Evolutionary conservation across 352 stramenopile genomes (phyloP), one percentile per base, ranked within the genome.

Genomic region (Pythium dissimile): DNA sequence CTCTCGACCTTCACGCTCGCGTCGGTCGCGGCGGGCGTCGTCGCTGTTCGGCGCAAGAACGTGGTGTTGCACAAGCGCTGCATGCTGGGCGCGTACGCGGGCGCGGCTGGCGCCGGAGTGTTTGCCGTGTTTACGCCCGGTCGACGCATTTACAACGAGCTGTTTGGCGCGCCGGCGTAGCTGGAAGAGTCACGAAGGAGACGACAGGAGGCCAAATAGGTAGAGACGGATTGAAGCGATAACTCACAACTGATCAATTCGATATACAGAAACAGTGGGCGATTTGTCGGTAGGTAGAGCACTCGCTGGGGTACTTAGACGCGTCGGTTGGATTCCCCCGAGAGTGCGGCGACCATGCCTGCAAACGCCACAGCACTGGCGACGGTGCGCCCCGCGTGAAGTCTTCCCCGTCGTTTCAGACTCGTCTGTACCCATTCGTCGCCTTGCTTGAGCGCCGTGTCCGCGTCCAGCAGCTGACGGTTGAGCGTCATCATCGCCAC

Each of bases 401-500:
- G 37, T 15, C 26, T 20, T 5, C 32, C 59, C 64, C 64, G 67
- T 0, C 37, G n/a, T 16, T 13, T 21, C 2, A 67, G 48, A 16
- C 37, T 56, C 18, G 23, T 18, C 1, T 45, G 5, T 5, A 67
- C n/a, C 45, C 48, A 60, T 10, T 20, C 11, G 21, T 62, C 34
- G 34, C 59, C 23, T 2, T 42, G 39, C 24, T 53, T 20, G 2
- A 30, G 11, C 11, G 20, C 23, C 2, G 31, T 16, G 16, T 27
- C 31, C 20, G 27, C 35, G 47, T 59, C 53, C 3, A 50, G 34
- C 7, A 67, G 51, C 38, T 63, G 21, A 4, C 46, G 8, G 58
- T 71, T 71, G 46, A 67, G 34, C 13, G 13, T 24, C n/a, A 71
- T 54, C 52, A 71, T 71, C 18, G 23, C 21, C 10, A 24, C 26